These are phyloP conservation scores for Plectosphaerella plurivora DNA, from an alignment of 2,329 filamentous ascomycete genomes.

Conservation along the genomic window DNA sequence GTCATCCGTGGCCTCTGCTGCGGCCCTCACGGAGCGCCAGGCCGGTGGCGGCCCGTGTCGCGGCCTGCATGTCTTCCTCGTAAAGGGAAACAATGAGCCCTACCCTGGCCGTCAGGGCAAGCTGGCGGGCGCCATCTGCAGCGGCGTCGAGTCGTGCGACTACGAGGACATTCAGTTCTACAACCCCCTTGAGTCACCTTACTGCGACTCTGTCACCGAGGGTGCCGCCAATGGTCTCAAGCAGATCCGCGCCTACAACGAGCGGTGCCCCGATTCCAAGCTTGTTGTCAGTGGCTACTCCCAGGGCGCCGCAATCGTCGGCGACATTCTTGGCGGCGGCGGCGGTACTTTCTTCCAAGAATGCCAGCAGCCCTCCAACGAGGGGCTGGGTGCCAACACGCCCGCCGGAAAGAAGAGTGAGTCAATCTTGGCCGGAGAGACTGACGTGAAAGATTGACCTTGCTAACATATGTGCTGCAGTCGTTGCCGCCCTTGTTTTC, in stretches of 20 bases:
- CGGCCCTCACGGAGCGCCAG: not conserved
- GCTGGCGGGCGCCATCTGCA: constrained; percentile 20
- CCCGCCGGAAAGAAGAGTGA: constrained; percentile 27
- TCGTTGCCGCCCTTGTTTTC: constrained; percentile 27
- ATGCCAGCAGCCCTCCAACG: constrained; percentile 18
- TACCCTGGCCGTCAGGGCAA: constrained; percentile 23
- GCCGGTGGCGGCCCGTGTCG: constrained; percentile 11
- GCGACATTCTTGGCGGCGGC: constrained; percentile 28
- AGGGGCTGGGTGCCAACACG: constrained; percentile 19
- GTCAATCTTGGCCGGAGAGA: constrained; percentile 6
- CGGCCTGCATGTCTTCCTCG: constrained; percentile 23
- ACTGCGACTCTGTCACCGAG: constrained; percentile 30
- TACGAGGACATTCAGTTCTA: constrained; percentile 26
- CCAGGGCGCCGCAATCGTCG: constrained; percentile 32
- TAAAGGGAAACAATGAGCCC: constrained; percentile 22
- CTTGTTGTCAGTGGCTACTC: constrained; percentile 37
- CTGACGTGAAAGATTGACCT: too few species aligned
- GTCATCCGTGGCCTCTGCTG: not conserved
- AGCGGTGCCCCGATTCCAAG: constrained; percentile 31
- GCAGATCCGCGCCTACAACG: constrained; percentile 33
- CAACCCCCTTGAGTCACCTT: constrained; percentile 21
- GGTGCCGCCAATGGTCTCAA: constrained; percentile 26
- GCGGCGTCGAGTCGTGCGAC: constrained; percentile 20
- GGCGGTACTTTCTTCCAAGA: constrained; percentile 27
- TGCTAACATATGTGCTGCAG: constrained; percentile 10